Percentiles rank a stretch among this genome's conserved stretches.
Evolutionary conservation across 805 yeast species (phyloP).

Genomic region (Tetrapisispora iriomotensis): DNA sequence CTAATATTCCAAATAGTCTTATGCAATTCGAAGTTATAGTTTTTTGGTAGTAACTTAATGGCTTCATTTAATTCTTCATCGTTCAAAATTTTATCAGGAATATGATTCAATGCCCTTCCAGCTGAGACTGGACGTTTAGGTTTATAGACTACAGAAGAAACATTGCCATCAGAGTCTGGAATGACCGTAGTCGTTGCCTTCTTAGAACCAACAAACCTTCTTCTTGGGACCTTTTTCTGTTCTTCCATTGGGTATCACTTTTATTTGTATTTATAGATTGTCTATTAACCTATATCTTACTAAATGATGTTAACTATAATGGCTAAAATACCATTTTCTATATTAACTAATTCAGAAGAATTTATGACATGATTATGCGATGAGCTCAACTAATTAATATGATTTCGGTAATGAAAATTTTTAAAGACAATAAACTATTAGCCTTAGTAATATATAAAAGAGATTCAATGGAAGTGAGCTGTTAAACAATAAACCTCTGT

Average conservation of each 20-base stretch:
- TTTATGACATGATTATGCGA: background rate
- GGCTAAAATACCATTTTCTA: too few relatives aligned
- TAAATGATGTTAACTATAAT: too few relatives aligned
- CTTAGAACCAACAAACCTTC: constrained; percentile 54
- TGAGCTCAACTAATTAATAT: background rate
- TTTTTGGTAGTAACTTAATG: constrained; percentile 69
- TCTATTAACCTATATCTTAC: background rate
- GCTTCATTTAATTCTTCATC: constrained; percentile 82
- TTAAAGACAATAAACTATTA: background rate
- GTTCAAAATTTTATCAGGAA: constrained; percentile 75
- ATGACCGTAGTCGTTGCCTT: constrained; percentile 15
- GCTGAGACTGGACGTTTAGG: constrained; percentile 30
- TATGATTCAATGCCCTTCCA: constrained; percentile 67
- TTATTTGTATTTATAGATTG: too few relatives aligned
- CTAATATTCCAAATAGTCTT: constrained; percentile 90
- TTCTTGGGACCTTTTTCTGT: constrained; percentile 31
- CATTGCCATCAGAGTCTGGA: constrained; percentile 18
- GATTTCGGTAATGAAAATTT: background rate
- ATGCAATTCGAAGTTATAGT: constrained; percentile 92
- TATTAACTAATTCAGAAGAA: too few relatives aligned
- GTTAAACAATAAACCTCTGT: too few relatives aligned
- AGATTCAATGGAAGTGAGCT: too few relatives aligned
- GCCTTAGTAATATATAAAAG: too few relatives aligned
- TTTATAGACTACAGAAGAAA: constrained; percentile 19
- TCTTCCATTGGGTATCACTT: constrained; percentile 4